These are phyloP conservation scores for Ustilago lituana DNA, from an alignment of 1,284 basidiomycete species.

Conservation along the genomic window DNA sequence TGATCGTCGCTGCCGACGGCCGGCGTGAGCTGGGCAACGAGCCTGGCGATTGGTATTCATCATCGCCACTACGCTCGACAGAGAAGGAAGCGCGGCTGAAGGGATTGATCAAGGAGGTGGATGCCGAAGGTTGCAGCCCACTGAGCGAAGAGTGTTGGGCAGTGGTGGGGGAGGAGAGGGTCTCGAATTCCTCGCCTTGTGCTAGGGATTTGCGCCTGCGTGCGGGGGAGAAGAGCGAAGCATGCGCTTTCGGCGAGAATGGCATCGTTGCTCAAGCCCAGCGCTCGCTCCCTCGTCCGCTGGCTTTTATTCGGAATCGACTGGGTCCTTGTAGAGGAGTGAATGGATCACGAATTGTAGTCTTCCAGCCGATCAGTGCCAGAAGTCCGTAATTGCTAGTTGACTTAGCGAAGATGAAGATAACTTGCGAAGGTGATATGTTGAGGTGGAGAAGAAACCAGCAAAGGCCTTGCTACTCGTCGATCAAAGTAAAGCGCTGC, in stretches of 20 bases:
- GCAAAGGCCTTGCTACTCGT: too few species aligned
- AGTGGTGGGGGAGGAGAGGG: neutral
- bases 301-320: too few species aligned
- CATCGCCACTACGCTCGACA: slow-evolving; percentile 8
- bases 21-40: slow-evolving; percentile 15
- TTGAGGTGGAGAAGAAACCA: too few species aligned
- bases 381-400: too few species aligned
- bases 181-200: slow-evolving; percentile 3
- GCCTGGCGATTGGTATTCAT: slow-evolving; percentile 17
- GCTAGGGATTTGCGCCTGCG: slow-evolving; percentile 21
- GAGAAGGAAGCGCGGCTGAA: slow-evolving; percentile 18
- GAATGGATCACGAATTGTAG: too few species aligned
- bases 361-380: too few species aligned
- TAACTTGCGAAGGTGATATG: too few species aligned
- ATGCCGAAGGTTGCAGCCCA: slow-evolving; percentile 19
- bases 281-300: too few species aligned
- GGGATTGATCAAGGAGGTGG: slow-evolving; percentile 25
- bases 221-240: slow-evolving; percentile 2
- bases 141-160: neutral
- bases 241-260: slow-evolving; percentile 3
- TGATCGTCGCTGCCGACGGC: slow-evolving; percentile 24
- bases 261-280: too few species aligned
- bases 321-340: too few species aligned
- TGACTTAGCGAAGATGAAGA: too few species aligned
- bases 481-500: too few species aligned